Percentiles rank a stretch among this genome's conserved stretches.
Conservation (phyloP, 306 rosid species). For the Begonia fuchsioides region DNA sequence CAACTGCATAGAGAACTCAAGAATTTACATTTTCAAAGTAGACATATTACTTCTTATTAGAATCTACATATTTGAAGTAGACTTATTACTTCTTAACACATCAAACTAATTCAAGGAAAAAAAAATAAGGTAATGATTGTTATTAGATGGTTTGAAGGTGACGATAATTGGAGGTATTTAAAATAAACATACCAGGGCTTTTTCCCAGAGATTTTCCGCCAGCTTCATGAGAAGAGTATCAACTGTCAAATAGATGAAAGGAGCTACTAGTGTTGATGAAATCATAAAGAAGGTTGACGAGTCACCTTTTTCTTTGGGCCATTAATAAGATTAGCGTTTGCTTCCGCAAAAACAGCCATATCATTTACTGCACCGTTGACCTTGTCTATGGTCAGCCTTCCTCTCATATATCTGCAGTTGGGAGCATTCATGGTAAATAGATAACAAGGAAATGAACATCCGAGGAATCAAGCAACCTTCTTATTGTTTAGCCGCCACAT, state of each 20-base stretch:
- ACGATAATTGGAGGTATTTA: background rate
- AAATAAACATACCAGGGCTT: conserved; percentile 58
- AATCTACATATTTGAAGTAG: no score
- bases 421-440: background rate
- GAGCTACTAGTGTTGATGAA: conserved; percentile 3
- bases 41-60: no score
- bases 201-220: conserved; percentile 72
- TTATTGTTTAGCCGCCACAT: background rate
- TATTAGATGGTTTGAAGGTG: no score
- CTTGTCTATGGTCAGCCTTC: conserved; percentile 87
- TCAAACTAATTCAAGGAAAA: no score
- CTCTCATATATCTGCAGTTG: conserved; percentile 76
- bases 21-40: no score
- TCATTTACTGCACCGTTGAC: conserved; percentile 71
- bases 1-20: no score
- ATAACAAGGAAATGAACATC: conserved; percentile 1
- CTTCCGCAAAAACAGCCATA: conserved; percentile 79
- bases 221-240: conserved; percentile 34
- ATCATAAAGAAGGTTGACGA: conserved; percentile 9
- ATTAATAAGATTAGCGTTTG: conserved; percentile 53
- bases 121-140: no score
- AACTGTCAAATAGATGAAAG: conserved; percentile 14
- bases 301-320: conserved; percentile 77
- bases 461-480: background rate
- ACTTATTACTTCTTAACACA: no score